Evolutionary conservation across 805 yeast species (phyloP).

Genomic region (Myxozyma sirexii): DNA sequence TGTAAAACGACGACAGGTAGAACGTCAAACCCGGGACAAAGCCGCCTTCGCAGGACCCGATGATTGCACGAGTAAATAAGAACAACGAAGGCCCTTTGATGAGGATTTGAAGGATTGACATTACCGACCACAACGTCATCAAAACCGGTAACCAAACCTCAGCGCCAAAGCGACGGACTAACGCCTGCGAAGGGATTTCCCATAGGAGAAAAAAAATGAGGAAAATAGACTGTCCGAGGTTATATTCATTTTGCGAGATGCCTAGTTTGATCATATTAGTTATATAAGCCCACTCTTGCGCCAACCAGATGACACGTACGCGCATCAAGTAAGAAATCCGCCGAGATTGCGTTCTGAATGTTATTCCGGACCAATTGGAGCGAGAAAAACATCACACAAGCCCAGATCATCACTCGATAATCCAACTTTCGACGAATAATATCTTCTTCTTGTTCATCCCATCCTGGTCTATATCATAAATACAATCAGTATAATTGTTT

Average conservation of each 20-base stretch:
- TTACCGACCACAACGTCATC: constrained; percentile 60
- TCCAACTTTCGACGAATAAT: constrained; percentile 55
- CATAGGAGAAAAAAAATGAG: constrained; percentile 52
- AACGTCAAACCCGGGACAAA: constrained; percentile 66
- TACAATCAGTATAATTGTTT: no score
- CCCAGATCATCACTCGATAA: constrained; percentile 55
- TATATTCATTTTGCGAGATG: constrained; percentile 50
- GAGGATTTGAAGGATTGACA: constrained; percentile 55
- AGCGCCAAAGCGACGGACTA: constrained; percentile 63
- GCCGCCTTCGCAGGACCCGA: constrained; percentile 69
- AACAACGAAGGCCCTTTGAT: constrained; percentile 46
- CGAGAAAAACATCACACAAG: constrained; percentile 58
- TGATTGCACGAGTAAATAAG: constrained; percentile 51
- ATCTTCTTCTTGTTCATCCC: constrained; percentile 57
- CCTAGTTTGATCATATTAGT: not conserved
- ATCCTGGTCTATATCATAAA: constrained; percentile 34
- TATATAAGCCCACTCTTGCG: no score
- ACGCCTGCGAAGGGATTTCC: constrained; percentile 48
- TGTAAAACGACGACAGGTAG: constrained; percentile 70
- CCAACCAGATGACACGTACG: constrained; percentile 47
- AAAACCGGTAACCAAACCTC: constrained; percentile 58
- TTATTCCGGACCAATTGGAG: constrained; percentile 61
- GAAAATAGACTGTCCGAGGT: constrained; percentile 61
- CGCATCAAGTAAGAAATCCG: constrained; percentile 55
- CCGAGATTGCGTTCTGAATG: constrained; percentile 57